Evolutionary conservation across 2,329 filamentous ascomycete genomes (phyloP), one percentile per base, ranked within the genome.

Genomic region (Chrysosporium keratinophilum): DNA sequence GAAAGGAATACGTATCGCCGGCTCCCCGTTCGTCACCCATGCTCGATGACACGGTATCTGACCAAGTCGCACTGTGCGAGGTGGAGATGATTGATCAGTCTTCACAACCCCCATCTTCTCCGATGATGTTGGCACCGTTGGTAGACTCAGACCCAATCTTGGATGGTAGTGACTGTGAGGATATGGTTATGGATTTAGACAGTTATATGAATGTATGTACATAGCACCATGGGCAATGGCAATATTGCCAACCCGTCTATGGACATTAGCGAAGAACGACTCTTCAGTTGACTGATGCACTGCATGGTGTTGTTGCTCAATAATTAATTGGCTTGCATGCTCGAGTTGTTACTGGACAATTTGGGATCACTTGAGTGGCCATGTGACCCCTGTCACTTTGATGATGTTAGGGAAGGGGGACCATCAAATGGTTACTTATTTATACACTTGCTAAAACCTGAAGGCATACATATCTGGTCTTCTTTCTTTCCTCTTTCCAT

Each of bases 61-160:
- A 46, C 34, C 10, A 19, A 9, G 4, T 9, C 12, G 2, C 14
- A n/a, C 34, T 20, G 9, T 52, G 1, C 19, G 42, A 52, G 3
- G 15, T 23, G 12, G 31, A 35, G 23, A 44, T 52, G 49, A 19
- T 52, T 17, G 50, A 52, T 33, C 10, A 14, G 12, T 45, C 42
- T 19, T 23, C 40, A 10, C 40, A 45, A 6, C 23, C 20, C 2
- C 34, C 49, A 34, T n/a, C 31, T 7, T 35, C 28, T 14, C 49
- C 49, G n/a, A 33, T 19, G n/a, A n/a, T 44, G 20, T 14, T 33
- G 2, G 17, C 12, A 3, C 5, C 14, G 35, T 43, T 23, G 12
- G 19, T 31, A 40, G n/a, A 52, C 12, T 52, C 41, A n/a, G 50
- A 52, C 12, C 50, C 50, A 1, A 52, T 45, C 23, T 15, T 52